Conservation (phyloP, 805 yeast species). For the Sugiyamaella marilandica region DNA sequence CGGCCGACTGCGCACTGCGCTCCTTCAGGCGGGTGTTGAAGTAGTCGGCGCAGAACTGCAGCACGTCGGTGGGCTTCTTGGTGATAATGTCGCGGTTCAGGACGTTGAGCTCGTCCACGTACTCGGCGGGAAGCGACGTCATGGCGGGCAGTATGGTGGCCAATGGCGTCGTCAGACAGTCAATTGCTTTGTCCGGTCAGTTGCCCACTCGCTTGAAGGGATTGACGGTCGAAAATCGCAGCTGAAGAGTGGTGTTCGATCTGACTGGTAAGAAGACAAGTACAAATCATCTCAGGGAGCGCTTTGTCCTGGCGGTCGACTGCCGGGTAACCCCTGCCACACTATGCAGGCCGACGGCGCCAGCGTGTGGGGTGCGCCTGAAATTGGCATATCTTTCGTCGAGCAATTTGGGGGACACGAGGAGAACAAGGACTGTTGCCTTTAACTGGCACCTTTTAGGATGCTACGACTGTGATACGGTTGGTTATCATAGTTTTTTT, state of each 20-base stretch:
- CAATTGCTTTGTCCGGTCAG: neutral
- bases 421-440: too few relatives aligned
- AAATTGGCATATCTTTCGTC: too few relatives aligned
- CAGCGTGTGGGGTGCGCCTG: too few relatives aligned
- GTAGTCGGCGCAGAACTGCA: constrained; percentile 73
- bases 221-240: neutral
- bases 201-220: neutral
- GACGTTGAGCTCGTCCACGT: constrained; percentile 52
- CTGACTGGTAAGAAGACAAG: neutral
- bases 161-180: neutral
- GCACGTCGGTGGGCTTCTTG: constrained; percentile 59
- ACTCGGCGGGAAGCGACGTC: constrained; percentile 37
- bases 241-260: neutral
- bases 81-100: constrained; percentile 54
- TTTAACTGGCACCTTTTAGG: too few relatives aligned
- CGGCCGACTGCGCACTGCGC: constrained; percentile 2
- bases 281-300: neutral
- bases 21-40: constrained; percentile 57
- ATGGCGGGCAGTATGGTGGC: constrained; percentile 1
- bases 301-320: neutral
- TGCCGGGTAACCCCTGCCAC: too few relatives aligned
- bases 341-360: too few relatives aligned
- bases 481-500: too few relatives aligned
- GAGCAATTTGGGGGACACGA: too few relatives aligned
- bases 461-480: too few relatives aligned